These are phyloP conservation scores for Camelina neglecta DNA, from an alignment of 345 rosid species.

Conservation along the genomic window DNA sequence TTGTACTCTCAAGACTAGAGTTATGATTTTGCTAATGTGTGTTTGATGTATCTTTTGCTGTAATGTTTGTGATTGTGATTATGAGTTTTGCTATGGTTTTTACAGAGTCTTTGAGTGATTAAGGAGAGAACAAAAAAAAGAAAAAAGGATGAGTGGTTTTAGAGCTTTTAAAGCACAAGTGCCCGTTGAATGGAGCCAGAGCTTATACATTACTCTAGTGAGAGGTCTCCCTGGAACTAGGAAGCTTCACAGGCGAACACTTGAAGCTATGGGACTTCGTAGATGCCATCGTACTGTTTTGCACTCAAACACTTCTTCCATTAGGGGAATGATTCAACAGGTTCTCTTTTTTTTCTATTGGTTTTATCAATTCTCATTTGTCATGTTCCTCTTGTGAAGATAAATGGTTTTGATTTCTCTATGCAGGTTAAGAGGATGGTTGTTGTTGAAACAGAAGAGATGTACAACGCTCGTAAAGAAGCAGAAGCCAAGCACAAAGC, in stretches of 20 bases:
- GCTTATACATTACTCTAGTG: constrained; percentile 71
- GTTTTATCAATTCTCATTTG: not conserved
- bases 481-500: constrained; percentile 61
- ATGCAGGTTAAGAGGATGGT: constrained; percentile 74
- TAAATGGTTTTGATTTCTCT: not conserved
- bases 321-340: constrained; percentile 83
- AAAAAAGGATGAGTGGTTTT: constrained; percentile 65
- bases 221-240: constrained; percentile 89
- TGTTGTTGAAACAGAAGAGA: constrained; percentile 80
- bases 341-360: constrained; percentile 34
- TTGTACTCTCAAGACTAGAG: not conserved
- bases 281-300: constrained; percentile 77
- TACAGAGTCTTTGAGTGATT: constrained; percentile 19
- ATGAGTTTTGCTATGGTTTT: not conserved
- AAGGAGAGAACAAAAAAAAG: not conserved
- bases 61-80: constrained; percentile 10
- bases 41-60: not conserved
- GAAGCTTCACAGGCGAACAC: constrained; percentile 77
- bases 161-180: constrained; percentile 75
- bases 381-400: not conserved
- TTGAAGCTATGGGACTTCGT: constrained; percentile 72
- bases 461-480: constrained; percentile 75
- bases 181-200: constrained; percentile 69
- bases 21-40: not conserved
- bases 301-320: constrained; percentile 66